Evolutionary conservation across 1,139 yeast species (phyloP), one percentile per base, ranked within the genome.

Genomic region (Geotrichum klebahnii): DNA sequence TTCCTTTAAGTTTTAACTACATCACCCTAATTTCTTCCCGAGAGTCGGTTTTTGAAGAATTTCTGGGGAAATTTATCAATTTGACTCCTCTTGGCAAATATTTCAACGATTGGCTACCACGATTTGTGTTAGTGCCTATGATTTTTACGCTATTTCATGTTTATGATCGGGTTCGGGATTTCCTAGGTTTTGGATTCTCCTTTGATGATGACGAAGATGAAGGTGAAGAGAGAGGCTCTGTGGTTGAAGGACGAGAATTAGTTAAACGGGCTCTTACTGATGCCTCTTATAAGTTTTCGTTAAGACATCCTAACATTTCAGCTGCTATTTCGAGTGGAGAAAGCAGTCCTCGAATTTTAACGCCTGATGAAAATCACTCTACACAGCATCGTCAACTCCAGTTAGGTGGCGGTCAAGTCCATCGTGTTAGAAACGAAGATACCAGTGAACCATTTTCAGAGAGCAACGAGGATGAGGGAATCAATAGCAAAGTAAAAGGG

Each of bases 1-100:
- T 87, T 12, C 96, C 96, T 2, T 72, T 87, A 56, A 80, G 87
- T 32, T 87, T 84, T 68, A 87, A 87, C 65, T 87, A 84, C 63
- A 67, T 86, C 52, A 84, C 86, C 34, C 70, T 87, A 46, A 74
- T 84, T 54, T 73, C 80, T 10, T 72, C 78, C 23, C 65, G 73
- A 47, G 71, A 69, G 20, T 69, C 73, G 1, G 73, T 69, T 20
- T 71, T 70, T 59, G 72, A 71, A 44, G 69, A 69, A 47, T 85
- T 90, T 73, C 75, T 84, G 55, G 95, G 95, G 17, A 75, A 78
- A 57, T 82, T 86, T 19, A 82, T 87, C 61, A 84, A 84, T 59
- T 69, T 86, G 53, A 82, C 90, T 3, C 84, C 89, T 3, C 71
- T 86, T 34, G 90, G 92, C 57, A 80, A 80, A 53, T 74, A 80